phyloP scores from a whole-genome alignment of 352 stramenopile genomes.

The Pythium brachiatum region DNA sequence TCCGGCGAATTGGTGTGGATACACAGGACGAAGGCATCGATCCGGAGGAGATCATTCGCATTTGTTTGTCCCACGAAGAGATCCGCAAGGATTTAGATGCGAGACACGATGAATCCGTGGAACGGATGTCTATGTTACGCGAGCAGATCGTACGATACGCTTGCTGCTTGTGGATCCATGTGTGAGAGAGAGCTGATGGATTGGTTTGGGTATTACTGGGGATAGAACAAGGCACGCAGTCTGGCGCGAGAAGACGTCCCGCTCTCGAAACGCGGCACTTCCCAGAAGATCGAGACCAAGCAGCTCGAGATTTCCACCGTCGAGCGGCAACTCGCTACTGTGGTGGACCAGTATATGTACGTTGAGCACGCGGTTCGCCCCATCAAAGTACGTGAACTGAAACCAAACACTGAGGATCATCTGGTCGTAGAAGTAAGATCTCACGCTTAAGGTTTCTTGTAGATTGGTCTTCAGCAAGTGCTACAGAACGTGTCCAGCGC shows the following conservation, averaged over 20 bases:
- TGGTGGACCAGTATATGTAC: conserved; percentile 85
- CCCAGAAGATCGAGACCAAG: conserved; percentile 65
- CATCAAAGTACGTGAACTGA: conserved; percentile 48
- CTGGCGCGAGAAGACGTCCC: conserved; percentile 49
- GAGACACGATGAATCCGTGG: conserved; percentile 61
- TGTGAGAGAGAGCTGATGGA: neutral
- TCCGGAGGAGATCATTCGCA: conserved; percentile 65
- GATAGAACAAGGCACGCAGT: conserved; percentile 48
- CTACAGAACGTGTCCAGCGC: conserved; percentile 72
- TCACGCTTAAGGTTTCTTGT: neutral
- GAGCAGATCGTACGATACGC: conserved; percentile 55
- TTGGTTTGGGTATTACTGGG: neutral
- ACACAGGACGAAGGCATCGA: conserved; percentile 51
- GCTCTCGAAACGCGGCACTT: conserved; percentile 60
- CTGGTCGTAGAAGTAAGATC: neutral
- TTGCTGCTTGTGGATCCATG: neutral
- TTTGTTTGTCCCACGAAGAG: conserved; percentile 61
- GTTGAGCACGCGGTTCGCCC: conserved; percentile 74
- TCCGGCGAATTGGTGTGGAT: conserved; percentile 69
- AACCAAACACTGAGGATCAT: neutral
- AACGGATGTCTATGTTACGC: conserved; percentile 46
- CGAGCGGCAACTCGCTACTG: conserved; percentile 55
- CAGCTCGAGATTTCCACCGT: conserved; percentile 63
- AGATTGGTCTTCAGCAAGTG: conserved; percentile 83
- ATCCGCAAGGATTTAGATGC: conserved; percentile 65